phyloP scores from a whole-genome alignment of 2,329 filamentous ascomycete genomes.

The Aspergillus persii region DNA sequence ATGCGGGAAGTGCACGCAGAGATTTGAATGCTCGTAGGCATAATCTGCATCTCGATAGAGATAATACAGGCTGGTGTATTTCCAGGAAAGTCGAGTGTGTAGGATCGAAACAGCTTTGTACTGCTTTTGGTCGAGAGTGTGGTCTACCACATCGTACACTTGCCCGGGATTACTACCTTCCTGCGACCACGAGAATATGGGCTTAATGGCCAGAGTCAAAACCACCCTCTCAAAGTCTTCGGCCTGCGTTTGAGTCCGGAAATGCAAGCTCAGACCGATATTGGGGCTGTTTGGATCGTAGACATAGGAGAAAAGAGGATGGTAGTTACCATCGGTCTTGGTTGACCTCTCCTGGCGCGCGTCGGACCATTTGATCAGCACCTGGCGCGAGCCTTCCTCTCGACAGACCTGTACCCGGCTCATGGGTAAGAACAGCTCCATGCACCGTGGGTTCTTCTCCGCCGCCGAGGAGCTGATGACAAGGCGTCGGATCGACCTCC shows the following conservation, averaged over 20 bases:
- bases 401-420: slow-evolving; percentile 28
- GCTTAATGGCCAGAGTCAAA: slow-evolving; percentile 20
- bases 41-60: slow-evolving; percentile 31
- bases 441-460: slow-evolving; percentile 24
- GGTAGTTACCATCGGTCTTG: slow-evolving; percentile 31
- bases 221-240: slow-evolving; percentile 28
- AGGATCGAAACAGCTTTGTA: slow-evolving; percentile 29
- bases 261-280: slow-evolving; percentile 26
- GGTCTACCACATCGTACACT: slow-evolving; percentile 29
- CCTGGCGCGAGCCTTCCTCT: slow-evolving; percentile 19
- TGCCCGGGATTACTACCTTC: slow-evolving; percentile 21
- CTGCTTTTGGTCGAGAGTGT: slow-evolving; percentile 26
- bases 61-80: slow-evolving; percentile 27
- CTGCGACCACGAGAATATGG: slow-evolving; percentile 26
- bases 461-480: slow-evolving; percentile 31
- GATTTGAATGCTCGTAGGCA: slow-evolving; percentile 21
- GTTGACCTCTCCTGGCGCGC: slow-evolving; percentile 26
- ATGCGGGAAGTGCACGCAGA: slow-evolving; percentile 26
- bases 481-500: slow-evolving; percentile 30
- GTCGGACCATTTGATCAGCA: slow-evolving; percentile 33
- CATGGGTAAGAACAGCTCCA: slow-evolving; percentile 31
- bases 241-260: slow-evolving; percentile 21
- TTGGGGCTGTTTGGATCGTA: slow-evolving; percentile 32
- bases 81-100: slow-evolving; percentile 22
- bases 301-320: slow-evolving; percentile 27